Evolutionary conservation across 257 asterid species (phyloP).

Genomic region (Datura wrightii): DNA sequence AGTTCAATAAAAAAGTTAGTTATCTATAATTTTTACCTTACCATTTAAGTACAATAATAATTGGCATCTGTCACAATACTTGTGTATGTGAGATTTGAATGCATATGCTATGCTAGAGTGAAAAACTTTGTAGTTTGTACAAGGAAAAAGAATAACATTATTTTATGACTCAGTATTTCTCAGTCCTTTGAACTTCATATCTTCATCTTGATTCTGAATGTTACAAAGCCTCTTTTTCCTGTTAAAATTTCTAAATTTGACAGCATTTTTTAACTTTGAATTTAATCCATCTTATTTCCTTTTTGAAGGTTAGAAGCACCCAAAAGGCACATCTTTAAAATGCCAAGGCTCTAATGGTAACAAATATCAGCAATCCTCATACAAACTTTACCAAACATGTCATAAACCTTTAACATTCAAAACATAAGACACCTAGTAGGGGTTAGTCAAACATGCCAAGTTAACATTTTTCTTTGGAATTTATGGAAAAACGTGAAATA

Average conservation of each 20-base stretch:
- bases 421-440: background rate
- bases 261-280: background rate
- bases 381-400: conserved; percentile 16
- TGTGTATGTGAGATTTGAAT: background rate
- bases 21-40: background rate
- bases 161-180: background rate
- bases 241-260: background rate
- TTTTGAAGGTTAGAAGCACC: background rate
- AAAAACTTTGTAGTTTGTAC: conserved; percentile 1
- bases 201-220: background rate
- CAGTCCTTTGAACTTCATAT: background rate
- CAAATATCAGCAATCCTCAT: conserved; percentile 15
- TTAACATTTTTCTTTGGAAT: background rate
- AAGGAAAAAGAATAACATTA: background rate
- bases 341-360: background rate
- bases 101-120: background rate
- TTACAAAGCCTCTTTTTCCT: background rate
- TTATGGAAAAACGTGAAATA: conserved; percentile 11
- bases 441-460: conserved; percentile 10
- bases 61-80: background rate
- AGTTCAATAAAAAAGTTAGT: conserved; percentile 7
- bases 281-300: background rate
- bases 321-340: background rate
- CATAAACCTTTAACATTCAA: conserved; percentile 16
- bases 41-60: background rate